phyloP scores from a whole-genome alignment of 495 filamentous ascomycete genomes.

The Podospora pseudoanserina region DNA sequence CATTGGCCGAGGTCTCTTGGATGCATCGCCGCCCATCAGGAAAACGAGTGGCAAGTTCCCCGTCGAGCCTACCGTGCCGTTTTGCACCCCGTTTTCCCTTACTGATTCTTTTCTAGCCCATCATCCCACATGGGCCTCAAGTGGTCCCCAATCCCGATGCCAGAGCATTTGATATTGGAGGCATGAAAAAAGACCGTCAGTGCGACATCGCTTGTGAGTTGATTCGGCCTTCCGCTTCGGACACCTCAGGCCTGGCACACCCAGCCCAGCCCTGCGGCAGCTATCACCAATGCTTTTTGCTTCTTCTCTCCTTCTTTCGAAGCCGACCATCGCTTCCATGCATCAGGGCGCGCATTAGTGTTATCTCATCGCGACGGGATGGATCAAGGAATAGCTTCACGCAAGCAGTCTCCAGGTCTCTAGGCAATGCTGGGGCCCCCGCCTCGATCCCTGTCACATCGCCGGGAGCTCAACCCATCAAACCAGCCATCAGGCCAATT shows the following conservation, averaged over 20 bases:
- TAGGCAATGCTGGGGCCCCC: conserved; percentile 22
- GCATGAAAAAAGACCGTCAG: background rate
- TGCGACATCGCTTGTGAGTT: conserved; percentile 10
- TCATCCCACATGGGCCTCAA: background rate
- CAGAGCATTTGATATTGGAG: background rate
- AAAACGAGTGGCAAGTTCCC: conserved; percentile 12
- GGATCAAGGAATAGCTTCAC: conserved; percentile 8
- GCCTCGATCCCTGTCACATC: conserved; percentile 29
- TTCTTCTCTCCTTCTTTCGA: conserved; percentile 8
- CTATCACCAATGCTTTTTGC: background rate
- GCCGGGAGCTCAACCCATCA: conserved; percentile 25
- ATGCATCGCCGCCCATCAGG: conserved; percentile 5
- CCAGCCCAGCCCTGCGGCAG: background rate
- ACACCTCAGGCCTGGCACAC: background rate
- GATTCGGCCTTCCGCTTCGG: conserved; percentile 1
- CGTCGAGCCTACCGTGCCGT: conserved; percentile 1
- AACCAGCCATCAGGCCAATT: conserved; percentile 36
- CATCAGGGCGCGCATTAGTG: conserved; percentile 8
- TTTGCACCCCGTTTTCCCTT: background rate
- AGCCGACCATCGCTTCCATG: conserved; percentile 9
- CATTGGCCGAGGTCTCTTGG: conserved; percentile 25
- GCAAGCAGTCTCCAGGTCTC: background rate
- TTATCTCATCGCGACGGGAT: conserved; percentile 23
- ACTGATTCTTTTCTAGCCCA: background rate
- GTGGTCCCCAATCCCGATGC: background rate